A percentile compares a stretch with the other conserved stretches of the same genome.
Conservation (phyloP, 108 stramenopile species). For the Seminavis robusta region DNA sequence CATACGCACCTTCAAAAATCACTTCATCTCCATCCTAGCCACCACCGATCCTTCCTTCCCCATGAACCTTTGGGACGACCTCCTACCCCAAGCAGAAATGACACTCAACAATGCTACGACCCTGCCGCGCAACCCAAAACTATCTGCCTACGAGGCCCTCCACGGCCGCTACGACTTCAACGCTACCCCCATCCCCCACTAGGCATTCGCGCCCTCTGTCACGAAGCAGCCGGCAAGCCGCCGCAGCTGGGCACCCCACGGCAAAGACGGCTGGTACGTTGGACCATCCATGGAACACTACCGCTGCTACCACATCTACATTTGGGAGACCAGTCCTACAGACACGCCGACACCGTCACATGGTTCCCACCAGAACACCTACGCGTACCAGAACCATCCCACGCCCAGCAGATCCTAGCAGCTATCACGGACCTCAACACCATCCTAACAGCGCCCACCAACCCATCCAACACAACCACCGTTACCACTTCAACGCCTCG, state of each 20-base stretch:
- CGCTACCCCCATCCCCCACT: constrained; percentile 34
- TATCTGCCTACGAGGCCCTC: constrained; percentile 10
- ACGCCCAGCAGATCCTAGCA: not conserved
- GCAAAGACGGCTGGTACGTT: constrained; percentile 20
- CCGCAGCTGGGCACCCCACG: constrained; percentile 17
- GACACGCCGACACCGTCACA: constrained; percentile 31
- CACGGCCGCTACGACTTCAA: constrained; percentile 37
- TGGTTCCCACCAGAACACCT: constrained; percentile 24
- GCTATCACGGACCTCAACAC: not conserved
- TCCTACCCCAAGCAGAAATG: constrained; percentile 33
- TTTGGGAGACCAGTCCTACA: not conserved
- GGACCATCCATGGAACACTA: constrained; percentile 28
- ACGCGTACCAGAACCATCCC: constrained; percentile 6
- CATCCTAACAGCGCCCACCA: no score
- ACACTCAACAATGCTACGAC: constrained; percentile 33
- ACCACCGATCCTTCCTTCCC: constrained; percentile 28
- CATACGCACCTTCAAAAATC: constrained; percentile 44
- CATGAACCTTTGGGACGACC: constrained; percentile 17
- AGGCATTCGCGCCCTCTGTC: constrained; percentile 26
- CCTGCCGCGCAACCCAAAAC: constrained; percentile 11
- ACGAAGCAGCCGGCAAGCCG: constrained; percentile 11
- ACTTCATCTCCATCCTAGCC: constrained; percentile 39
- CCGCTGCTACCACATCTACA: constrained; percentile 16
- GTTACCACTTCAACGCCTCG: no score
- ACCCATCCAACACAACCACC: no score